Evolutionary conservation across 441 rosid species (phyloP), one percentile per base, ranked within the genome.

Genomic region (Erodium trifolium): DNA sequence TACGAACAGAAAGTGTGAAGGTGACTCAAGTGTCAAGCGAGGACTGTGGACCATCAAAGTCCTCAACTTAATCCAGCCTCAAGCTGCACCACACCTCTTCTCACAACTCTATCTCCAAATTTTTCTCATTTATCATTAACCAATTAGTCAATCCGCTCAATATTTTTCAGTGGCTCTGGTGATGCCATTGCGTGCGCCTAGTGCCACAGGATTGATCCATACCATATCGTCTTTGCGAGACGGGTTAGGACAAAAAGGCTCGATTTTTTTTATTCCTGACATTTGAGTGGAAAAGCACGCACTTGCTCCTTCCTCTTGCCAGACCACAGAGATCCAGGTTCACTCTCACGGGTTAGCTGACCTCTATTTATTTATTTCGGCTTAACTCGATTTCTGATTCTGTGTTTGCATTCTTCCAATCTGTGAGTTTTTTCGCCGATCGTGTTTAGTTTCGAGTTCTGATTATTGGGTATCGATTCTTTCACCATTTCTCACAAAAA

Each of bases 151-250:
- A 5, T 57, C 16, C 11, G 3, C 13, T 43, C 7, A 55, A 4
- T 37, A 37, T 37, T 55, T 55, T 55, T 57, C 63, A 57, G 63
- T 57, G 63, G 63, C 27, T 57, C 63, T 57, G 63, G 63, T 57
- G 63, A 8, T 57, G 63, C 63, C 63, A 57, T 16, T 57, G 23
- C n/a, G 51, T 12, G 51, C 51, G 51, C 51, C 11, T 16, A 8
- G 23, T 16, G 63, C 63, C 63, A 57, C 63, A 57, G 4, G 10
- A 57, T 57, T 4, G 23, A 45, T 45, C 51, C 4, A 10, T 12
- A 45, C 51, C 51, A 57, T 19, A 57, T 57, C 63, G 9, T 9
- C 63, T 57, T 17, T 5, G 11, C 27, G 23, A 17, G 7, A 18
- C 23, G 9, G 19, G 29, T 8, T 17, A 57, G 27, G 63, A 57